These are phyloP conservation scores for Harrya chromipes DNA, from an alignment of 768 basidiomycete genomes.

Conservation along the genomic window DNA sequence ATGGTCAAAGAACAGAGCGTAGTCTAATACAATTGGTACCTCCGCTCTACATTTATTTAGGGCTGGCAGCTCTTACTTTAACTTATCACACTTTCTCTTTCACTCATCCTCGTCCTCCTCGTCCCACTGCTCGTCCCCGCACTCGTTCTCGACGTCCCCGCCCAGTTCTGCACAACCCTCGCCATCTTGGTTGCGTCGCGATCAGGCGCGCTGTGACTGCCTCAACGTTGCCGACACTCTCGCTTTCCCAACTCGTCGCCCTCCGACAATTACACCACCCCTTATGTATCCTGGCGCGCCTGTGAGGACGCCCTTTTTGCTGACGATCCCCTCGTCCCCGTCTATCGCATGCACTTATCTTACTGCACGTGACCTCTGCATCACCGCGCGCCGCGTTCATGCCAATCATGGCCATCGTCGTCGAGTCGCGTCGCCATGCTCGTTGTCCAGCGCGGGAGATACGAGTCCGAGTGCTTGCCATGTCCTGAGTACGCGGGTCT, in stretches of 20 bases:
- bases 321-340: constrained; percentile 15
- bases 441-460: not conserved
- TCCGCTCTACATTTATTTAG: constrained; percentile 32
- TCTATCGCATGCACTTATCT: constrained; percentile 23
- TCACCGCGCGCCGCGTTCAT: not conserved
- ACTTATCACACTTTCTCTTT: constrained; percentile 1
- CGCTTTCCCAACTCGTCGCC: constrained; percentile 3
- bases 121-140: not conserved
- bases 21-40: constrained; percentile 2
- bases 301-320: not conserved
- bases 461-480: not conserved
- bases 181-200: constrained; percentile 10
- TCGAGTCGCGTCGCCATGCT: constrained; percentile 5
- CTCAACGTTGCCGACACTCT: not conserved
- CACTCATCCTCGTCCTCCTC: constrained; percentile 1
- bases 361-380: constrained; percentile 20
- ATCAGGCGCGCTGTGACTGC: constrained; percentile 12
- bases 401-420: constrained; percentile 2
- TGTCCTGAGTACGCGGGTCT: no score
- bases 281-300: constrained; percentile 5
- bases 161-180: not conserved
- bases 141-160: not conserved
- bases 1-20: constrained; percentile 33
- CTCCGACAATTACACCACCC: not conserved
- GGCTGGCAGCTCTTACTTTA: constrained; percentile 30